Conservation (phyloP, 306 rosid species). For the Dalbergia oliveri region DNA sequence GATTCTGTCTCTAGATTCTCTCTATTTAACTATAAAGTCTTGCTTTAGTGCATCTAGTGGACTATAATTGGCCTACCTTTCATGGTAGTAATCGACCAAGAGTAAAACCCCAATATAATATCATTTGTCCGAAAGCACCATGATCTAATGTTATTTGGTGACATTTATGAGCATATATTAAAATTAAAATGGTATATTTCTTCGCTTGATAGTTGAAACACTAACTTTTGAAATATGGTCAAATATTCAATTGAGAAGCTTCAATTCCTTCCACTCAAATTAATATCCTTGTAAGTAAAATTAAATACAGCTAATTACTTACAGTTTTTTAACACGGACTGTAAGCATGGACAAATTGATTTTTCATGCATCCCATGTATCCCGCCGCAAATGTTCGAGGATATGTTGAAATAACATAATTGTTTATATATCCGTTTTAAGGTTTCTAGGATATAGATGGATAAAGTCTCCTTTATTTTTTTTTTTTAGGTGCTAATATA, state of each 20-base stretch:
- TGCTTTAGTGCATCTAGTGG: too few species aligned
- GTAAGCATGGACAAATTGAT: not conserved
- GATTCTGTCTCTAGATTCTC: too few species aligned
- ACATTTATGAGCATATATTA: not conserved
- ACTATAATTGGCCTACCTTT: not conserved
- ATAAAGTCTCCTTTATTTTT: not conserved
- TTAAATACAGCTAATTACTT: not conserved
- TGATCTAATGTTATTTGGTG: not conserved
- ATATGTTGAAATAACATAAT: not conserved
- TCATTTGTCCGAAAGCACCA: not conserved
- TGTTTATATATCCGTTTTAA: too few species aligned
- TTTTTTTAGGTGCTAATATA: too few species aligned
- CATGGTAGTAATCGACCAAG: not conserved
- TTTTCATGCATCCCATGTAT: not conserved
- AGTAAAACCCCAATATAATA: not conserved
- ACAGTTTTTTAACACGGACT: not conserved
- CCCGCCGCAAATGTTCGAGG: not conserved
- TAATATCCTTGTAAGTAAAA: not conserved
- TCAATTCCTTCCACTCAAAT: too few species aligned
- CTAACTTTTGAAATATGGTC: too few species aligned
- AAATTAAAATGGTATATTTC: not conserved
- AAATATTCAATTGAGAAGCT: too few species aligned
- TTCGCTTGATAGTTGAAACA: too few species aligned
- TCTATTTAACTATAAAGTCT: too few species aligned
- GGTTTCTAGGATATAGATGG: too few species aligned